Percentiles rank a stretch among this genome's conserved stretches.
These are phyloP conservation scores for Pouteria glomerata DNA, from an alignment of 148 eudicot genomes.

Conservation along the genomic window DNA sequence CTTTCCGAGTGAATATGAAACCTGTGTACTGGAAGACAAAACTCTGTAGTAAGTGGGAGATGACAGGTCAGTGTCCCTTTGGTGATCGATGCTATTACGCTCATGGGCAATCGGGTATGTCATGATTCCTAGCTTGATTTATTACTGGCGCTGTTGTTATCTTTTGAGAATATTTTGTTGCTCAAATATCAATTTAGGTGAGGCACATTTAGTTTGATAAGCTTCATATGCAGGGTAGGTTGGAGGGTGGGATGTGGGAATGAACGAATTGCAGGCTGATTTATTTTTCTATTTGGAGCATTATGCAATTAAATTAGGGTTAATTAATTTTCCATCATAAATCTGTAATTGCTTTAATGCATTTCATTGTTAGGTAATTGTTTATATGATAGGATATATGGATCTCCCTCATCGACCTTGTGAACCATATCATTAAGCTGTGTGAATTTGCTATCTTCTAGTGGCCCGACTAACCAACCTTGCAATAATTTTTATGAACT, in stretches of 20 bases:
- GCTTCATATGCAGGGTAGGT: background rate
- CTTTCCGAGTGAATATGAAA: constrained; percentile 34
- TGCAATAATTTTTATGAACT: background rate
- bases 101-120: constrained; percentile 75
- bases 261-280: background rate
- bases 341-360: background rate
- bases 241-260: background rate
- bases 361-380: background rate
- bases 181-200: background rate
- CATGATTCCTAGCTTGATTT: background rate
- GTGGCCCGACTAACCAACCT: background rate
- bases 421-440: background rate
- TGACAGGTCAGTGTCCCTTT: constrained; percentile 64
- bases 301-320: no score
- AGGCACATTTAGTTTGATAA: background rate
- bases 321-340: background rate
- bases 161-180: background rate
- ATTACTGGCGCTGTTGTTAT: background rate
- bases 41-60: constrained; percentile 70
- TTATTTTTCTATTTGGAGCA: background rate
- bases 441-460: background rate
- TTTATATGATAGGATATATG: background rate
- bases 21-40: constrained; percentile 60
- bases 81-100: constrained; percentile 88
- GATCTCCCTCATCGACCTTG: background rate